Conservation (phyloP, 1,284 basidiomycete genomes). For the Trichosporon sp. region DNA sequence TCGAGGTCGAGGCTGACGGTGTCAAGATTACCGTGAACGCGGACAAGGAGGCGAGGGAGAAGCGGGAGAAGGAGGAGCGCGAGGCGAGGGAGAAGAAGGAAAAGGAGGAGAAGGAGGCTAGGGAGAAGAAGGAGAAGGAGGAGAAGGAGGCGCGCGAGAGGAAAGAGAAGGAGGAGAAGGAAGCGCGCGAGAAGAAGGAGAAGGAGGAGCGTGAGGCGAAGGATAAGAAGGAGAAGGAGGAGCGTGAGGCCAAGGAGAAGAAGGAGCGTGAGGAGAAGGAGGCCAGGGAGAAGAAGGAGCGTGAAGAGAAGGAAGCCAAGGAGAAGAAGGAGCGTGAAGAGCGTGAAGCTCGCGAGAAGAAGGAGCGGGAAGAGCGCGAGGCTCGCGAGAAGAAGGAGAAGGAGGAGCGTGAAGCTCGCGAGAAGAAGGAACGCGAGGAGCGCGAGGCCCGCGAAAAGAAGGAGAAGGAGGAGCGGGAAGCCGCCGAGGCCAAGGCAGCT, state of each 20-base stretch:
- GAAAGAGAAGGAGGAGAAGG: neutral
- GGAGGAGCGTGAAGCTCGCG: neutral
- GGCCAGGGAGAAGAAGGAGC: neutral
- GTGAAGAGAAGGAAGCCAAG: neutral
- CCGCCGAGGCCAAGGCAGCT: neutral
- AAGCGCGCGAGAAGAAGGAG: neutral
- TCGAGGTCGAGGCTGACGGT: neutral
- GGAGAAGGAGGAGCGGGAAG: neutral
- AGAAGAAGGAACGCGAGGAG: neutral
- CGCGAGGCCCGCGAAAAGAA: neutral
- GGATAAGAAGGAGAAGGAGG: neutral
- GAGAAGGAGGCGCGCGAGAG: neutral
- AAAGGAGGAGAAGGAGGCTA: neutral
- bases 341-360: neutral
- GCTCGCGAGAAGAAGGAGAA: neutral
- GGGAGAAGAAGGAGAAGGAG: neutral
- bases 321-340: constrained; percentile 1
- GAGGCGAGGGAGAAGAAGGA: neutral
- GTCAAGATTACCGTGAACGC: neutral
- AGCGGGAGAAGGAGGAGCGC: neutral
- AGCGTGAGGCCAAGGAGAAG: neutral
- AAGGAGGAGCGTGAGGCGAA: neutral
- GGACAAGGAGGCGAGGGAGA: neutral
- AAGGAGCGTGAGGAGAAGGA: neutral
- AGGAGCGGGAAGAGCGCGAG: neutral